Base-by-base conservation (phyloP, 768 basidiomycete species). In the Russula ochroleuca region DNA sequence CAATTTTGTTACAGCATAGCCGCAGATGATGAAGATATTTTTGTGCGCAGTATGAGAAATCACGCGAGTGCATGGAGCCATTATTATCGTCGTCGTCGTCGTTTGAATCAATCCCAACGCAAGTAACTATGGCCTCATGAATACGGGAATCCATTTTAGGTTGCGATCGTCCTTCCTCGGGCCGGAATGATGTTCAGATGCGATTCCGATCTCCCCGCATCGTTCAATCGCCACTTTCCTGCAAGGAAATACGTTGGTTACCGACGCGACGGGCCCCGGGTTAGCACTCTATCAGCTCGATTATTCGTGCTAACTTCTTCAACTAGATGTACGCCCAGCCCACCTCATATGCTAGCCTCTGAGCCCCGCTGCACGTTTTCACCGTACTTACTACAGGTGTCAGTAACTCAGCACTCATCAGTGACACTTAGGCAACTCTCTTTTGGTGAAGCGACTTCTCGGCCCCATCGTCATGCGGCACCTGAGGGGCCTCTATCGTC, bases 101-200 rank as follows among this genome's bases (percentile, higher is more conserved):
- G 11, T 23, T 11, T 31, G 28, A 19, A 31, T 28, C 49, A 9
- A 49, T 28, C 15, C 13, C 23, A 15, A 14, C 25, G 15, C 23
- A 28, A 15, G 48, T 14, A 49, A 11, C 21, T 11, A 47, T 21
- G 23, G 9, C 23, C 47, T n/a, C 48, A 7, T 48, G 11, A 25
- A 17, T 7, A 28, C 13, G 21, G 15, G 23, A 28, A 33, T 14
- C 56, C 21, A 21, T 21, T 57, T 47, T 35, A 31, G 56, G 43
- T 41, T 47, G 28, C n/a, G 51, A 48, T 54, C 51, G 51, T 53
- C 41, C 33, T 33, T 54, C 51, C 57, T 54, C 45, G 51, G 23
- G 17, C 38, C 57, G 57, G 62, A 13, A 47, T 23, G 45, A 21
- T 47, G 45, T 47, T 21, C 45, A 47, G 45, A 47, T 47, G 45